Evolutionary conservation across 495 filamentous ascomycete species (phyloP), one percentile per base, ranked within the genome.

Genomic region (Letharia columbiana): DNA sequence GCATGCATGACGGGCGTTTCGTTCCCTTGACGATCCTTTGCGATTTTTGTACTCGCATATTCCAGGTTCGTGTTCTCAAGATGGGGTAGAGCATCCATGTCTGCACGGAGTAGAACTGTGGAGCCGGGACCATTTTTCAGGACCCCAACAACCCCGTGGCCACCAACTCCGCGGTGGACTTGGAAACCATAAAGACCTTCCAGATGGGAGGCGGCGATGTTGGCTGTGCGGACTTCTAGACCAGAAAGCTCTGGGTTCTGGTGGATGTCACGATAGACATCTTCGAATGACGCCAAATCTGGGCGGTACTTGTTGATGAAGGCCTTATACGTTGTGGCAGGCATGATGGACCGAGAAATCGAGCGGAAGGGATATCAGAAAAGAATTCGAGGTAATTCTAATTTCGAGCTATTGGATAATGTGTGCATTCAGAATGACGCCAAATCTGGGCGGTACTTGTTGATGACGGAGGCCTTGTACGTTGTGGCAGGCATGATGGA

Each of bases 1-100:
- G 87, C 84, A 71, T 88, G 86, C 86, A 87, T 87, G 3, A 86
- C 82, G 0, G 83, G 82, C 52, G 77, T 77, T 60, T 75, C 72
- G 0, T 70, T 64, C 2, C 85, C 85, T 33, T 82, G 72, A 6
- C 67, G 65, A 67, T 81, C 77, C 59, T 78, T 77, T 13, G 72
- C 68, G 65, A 75, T 76, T 9, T 68, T 68, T 18, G 69, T 76
- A 70, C 83, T 86, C 0, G 83, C 81, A 69, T 87, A 88, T 9
- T 74, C 72, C 2, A 87, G 72, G 0, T 77, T 79, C 1, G 84
- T 87, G 42, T 77, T 69, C 67, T 89, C 86, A 69, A 79, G 69
- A 3, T 87, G 70, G 0, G 87, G 86, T 1, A 88, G 75, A 4
- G 81, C 87, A 72, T 88, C 85, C 70, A 84, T 82, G 62, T 88